phyloP scores from a whole-genome alignment of 1,139 yeast genomes.

The Meyerozyma elateridarum region DNA sequence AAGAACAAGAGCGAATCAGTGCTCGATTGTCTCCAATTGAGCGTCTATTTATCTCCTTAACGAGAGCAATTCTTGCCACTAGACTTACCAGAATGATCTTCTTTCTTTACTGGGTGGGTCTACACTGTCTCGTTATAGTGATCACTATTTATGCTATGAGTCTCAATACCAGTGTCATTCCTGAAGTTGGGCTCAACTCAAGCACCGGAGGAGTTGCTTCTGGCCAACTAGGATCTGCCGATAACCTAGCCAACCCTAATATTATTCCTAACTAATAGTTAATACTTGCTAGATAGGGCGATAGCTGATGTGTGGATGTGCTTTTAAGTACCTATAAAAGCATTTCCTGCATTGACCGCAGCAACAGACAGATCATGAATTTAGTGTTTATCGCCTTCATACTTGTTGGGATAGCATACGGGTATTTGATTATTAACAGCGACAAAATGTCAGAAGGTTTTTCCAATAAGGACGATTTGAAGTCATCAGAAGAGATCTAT shows the following conservation, averaged over 20 bases:
- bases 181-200: conserved; percentile 45
- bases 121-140: conserved; percentile 71
- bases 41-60: conserved; percentile 67
- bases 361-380: conserved; percentile 1
- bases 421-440: not conserved
- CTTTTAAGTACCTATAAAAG: too few species aligned
- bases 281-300: too few species aligned
- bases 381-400: not conserved
- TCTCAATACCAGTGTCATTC: conserved; percentile 40
- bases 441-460: not conserved
- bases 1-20: conserved; percentile 72
- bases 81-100: conserved; percentile 70
- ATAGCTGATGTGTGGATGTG: too few species aligned
- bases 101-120: conserved; percentile 64
- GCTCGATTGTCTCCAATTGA: conserved; percentile 75
- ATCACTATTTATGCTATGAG: conserved; percentile 57
- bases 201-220: conserved; percentile 43
- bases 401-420: conserved; percentile 2
- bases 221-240: conserved; percentile 15
- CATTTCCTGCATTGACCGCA: conserved; percentile 2
- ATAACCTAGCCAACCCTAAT: conserved; percentile 3
- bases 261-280: too few species aligned
- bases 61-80: conserved; percentile 71
- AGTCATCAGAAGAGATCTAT: not conserved
- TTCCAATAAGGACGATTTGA: not conserved